Evolutionary conservation across 1,284 basidiomycete genomes (phyloP).

Genomic region (Schizopora paradoxa): DNA sequence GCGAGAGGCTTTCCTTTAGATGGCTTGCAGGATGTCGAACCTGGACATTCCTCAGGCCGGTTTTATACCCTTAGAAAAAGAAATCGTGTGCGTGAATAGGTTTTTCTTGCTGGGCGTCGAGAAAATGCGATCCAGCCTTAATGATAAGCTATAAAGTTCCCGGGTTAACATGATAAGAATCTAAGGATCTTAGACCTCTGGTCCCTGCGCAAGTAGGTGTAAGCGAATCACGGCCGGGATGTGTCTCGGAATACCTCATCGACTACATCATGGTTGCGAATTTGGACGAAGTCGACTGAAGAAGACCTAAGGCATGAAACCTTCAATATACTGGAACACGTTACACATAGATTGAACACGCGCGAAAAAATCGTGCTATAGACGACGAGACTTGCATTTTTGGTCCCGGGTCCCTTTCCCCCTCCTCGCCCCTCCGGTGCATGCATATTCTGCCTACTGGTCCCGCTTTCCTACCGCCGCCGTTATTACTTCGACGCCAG

Average conservation of each 20-base stretch:
- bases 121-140: too few species aligned
- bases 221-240: too few species aligned
- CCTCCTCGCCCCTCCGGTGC: slow-evolving; percentile 4
- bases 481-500: slow-evolving; percentile 86
- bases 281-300: too few species aligned
- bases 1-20: too few species aligned
- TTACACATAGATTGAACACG: too few species aligned
- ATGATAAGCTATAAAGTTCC: slow-evolving; percentile 18
- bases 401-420: slow-evolving; percentile 2
- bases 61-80: too few species aligned
- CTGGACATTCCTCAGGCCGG: too few species aligned
- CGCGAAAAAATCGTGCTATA: too few species aligned
- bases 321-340: slow-evolving; percentile 9
- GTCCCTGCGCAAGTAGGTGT: slow-evolving; percentile 4
- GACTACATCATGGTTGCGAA: slow-evolving; percentile 10
- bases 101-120: too few species aligned
- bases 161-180: slow-evolving; percentile 18
- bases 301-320: slow-evolving; percentile 16
- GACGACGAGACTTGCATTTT: not conserved
- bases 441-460: slow-evolving; percentile 23
- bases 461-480: slow-evolving; percentile 44
- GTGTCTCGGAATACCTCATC: slow-evolving; percentile 3
- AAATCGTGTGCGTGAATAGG: too few species aligned
- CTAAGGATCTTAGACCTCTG: slow-evolving; percentile 9
- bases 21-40: too few species aligned